phyloP scores from a whole-genome alignment of 1,139 yeast genomes.

The Debaryomycetaceae sp. region DNA sequence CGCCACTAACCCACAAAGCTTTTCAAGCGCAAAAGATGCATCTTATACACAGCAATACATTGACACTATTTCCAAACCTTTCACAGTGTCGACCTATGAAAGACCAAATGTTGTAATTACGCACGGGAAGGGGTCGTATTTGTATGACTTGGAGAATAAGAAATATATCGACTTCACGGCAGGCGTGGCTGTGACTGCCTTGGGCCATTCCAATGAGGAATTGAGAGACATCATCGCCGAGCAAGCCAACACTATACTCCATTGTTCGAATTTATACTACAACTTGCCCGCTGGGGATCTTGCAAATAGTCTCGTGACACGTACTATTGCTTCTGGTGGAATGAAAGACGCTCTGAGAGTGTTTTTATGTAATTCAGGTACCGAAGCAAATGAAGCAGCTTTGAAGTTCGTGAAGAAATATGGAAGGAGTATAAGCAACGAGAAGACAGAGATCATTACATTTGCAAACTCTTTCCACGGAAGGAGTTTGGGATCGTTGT shows the following conservation, averaged over 20 bases:
- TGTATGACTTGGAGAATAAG: constrained; percentile 75
- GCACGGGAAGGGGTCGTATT: constrained; percentile 68
- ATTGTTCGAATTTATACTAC: constrained; percentile 81
- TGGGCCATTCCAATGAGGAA: constrained; percentile 82
- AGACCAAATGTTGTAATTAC: constrained; percentile 71
- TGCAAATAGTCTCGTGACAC: constrained; percentile 64
- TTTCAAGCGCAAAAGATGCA: constrained; percentile 12
- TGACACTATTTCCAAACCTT: constrained; percentile 44
- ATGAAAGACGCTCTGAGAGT: constrained; percentile 78
- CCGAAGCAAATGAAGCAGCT: constrained; percentile 98
- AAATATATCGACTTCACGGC: constrained; percentile 88
- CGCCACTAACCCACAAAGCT: background rate
- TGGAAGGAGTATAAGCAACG: constrained; percentile 54
- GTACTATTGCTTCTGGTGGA: constrained; percentile 70
- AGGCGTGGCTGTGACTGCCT: constrained; percentile 94
- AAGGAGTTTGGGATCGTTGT: constrained; percentile 86
- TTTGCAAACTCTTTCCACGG: constrained; percentile 92
- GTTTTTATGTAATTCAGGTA: constrained; percentile 89
- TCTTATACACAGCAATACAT: constrained; percentile 32
- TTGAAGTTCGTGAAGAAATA: constrained; percentile 88
- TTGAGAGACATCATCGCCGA: constrained; percentile 65
- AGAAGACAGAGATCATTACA: constrained; percentile 75
- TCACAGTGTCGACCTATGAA: constrained; percentile 76
- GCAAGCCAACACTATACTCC: constrained; percentile 73
- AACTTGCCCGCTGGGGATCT: constrained; percentile 82